Evolutionary conservation across 495 filamentous ascomycete species (phyloP).

Genomic region (Bathelium albidoporum): DNA sequence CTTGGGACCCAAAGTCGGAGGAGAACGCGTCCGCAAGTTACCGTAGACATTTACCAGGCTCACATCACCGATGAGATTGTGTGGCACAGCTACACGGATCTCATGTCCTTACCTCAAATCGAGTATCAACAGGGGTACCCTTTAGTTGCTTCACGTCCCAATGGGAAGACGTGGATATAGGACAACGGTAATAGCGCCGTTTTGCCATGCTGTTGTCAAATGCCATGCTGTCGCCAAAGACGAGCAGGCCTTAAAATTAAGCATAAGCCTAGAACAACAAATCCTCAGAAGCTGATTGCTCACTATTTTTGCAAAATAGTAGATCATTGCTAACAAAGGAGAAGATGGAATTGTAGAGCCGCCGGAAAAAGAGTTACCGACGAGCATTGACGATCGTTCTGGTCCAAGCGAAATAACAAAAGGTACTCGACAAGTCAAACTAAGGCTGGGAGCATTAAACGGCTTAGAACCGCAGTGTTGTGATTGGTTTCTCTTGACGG

Average conservation of each 20-base stretch:
- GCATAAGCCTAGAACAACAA: not conserved
- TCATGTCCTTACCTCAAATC: not conserved
- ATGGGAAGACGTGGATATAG: not conserved
- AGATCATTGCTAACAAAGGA: not conserved
- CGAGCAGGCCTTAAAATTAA: not conserved
- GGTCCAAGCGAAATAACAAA: not conserved
- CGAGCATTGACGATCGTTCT: not conserved
- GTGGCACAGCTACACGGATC: not conserved
- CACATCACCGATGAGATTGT: not conserved
- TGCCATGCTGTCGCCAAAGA: not conserved
- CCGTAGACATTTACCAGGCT: not conserved
- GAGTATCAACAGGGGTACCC: not conserved
- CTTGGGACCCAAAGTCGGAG: not conserved
- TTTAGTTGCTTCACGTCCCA: not conserved
- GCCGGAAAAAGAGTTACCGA: not conserved
- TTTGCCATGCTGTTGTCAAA: not conserved
- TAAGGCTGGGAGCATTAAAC: not conserved
- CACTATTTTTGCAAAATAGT: not conserved
- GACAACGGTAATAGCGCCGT: not conserved
- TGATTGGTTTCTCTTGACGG: not conserved
- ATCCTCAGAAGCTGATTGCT: not conserved
- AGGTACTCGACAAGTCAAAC: not conserved
- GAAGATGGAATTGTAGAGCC: not conserved
- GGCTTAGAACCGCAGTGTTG: not conserved
- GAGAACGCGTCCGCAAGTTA: not conserved